phyloP scores from a whole-genome alignment of 345 rosid species.

The Syzygium aqueum region DNA sequence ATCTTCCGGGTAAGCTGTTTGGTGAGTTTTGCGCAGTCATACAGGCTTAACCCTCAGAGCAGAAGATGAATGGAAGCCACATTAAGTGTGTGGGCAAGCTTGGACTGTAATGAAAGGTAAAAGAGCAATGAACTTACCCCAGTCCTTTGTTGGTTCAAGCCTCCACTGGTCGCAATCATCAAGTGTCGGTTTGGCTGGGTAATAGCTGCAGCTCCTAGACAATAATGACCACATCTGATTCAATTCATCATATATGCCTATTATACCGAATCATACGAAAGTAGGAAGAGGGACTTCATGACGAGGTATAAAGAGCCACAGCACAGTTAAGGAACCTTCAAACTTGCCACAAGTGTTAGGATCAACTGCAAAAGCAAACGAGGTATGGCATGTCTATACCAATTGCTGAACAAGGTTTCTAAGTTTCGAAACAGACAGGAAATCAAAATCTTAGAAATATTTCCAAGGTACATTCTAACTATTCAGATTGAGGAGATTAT shows the following conservation, averaged over 20 bases:
- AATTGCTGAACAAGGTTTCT: not conserved
- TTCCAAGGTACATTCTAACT: not conserved
- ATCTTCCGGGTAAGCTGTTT: not conserved
- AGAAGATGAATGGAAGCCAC: not conserved
- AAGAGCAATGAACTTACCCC: slow-evolving; percentile 46
- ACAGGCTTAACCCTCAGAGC: not conserved
- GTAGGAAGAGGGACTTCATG: not conserved
- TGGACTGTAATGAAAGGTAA: not conserved
- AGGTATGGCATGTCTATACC: not conserved
- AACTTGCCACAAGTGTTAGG: not conserved
- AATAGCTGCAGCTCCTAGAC: slow-evolving; percentile 46
- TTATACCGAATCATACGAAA: not conserved
- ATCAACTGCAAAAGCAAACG: not conserved
- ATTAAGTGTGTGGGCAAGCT: not conserved
- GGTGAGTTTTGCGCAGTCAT: not conserved
- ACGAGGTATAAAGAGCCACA: not conserved
- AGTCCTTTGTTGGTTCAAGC: slow-evolving; percentile 91
- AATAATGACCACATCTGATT: slow-evolving; percentile 1
- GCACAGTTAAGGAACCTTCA: not conserved
- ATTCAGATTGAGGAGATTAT: not conserved
- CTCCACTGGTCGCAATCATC: slow-evolving; percentile 81
- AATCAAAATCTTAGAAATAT: not conserved
- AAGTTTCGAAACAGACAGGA: not conserved
- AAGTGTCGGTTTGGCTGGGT: slow-evolving; percentile 53
- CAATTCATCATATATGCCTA: not conserved